These are phyloP conservation scores for Scheffersomyces stipitis DNA, from an alignment of 805 yeast species.

Conservation along the genomic window DNA sequence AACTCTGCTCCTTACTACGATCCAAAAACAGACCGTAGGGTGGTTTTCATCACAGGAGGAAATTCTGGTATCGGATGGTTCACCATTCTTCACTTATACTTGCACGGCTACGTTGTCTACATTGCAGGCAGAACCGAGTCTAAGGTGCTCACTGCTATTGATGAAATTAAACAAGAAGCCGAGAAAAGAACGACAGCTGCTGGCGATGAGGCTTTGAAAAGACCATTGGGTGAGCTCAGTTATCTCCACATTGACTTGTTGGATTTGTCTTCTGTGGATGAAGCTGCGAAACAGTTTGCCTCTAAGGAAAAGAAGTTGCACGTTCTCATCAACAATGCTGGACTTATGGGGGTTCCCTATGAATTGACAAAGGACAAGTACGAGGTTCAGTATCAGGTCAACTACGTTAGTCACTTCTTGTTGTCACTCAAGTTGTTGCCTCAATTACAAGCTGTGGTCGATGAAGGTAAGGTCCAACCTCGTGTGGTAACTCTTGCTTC, in stretches of 20 bases:
- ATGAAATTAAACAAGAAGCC: slow-evolving; percentile 34
- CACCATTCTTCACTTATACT: slow-evolving; percentile 37
- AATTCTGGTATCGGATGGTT: slow-evolving; percentile 43
- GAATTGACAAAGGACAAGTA: slow-evolving; percentile 34
- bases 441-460: slow-evolving; percentile 17
- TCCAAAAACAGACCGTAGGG: slow-evolving; percentile 25
- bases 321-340: slow-evolving; percentile 41
- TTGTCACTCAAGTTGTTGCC: slow-evolving; percentile 32
- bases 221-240: slow-evolving; percentile 48
- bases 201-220: too few relatives aligned
- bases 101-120: slow-evolving; percentile 40
- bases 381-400: slow-evolving; percentile 44
- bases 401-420: slow-evolving; percentile 34
- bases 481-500: slow-evolving; percentile 34
- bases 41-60: slow-evolving; percentile 40
- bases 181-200: too few relatives aligned
- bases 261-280: slow-evolving; percentile 26
- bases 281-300: slow-evolving; percentile 25
- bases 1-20: slow-evolving; percentile 26
- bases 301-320: slow-evolving; percentile 27
- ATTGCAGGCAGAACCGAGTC: slow-evolving; percentile 35
- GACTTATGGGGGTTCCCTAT: slow-evolving; percentile 40
- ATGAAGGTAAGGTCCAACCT: slow-evolving; percentile 18
- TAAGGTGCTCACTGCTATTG: slow-evolving; percentile 33
- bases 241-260: slow-evolving; percentile 57